Evolutionary conservation across 169 alveolate genomes (phyloP).

Genomic region (Plasmodium malariae): DNA sequence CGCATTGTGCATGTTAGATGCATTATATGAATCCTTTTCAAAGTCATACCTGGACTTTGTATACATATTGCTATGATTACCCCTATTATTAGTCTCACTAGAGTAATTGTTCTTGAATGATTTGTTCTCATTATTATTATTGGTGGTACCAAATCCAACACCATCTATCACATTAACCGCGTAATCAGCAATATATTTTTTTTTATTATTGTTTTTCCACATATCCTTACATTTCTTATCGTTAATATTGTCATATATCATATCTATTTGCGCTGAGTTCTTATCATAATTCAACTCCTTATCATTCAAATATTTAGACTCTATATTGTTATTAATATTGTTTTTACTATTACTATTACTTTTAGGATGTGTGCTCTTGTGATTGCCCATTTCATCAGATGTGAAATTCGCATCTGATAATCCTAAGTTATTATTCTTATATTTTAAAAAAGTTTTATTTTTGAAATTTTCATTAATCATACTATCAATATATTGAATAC

Average conservation of each 20-base stretch:
- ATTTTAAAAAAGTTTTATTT: slow-evolving; percentile 53
- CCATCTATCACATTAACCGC: slow-evolving; percentile 2
- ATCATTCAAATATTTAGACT: slow-evolving; percentile 11
- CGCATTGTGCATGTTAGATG: not conserved
- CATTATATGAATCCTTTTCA: slow-evolving; percentile 23
- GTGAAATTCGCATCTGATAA: slow-evolving; percentile 28
- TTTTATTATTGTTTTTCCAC: not conserved
- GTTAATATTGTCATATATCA: not conserved
- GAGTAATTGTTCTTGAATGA: not conserved
- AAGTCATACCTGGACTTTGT: slow-evolving; percentile 5
- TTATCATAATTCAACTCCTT: not conserved
- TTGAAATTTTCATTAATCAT: slow-evolving; percentile 73
- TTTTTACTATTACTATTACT: not conserved
- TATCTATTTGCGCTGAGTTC: not conserved
- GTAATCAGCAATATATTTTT: slow-evolving; percentile 2
- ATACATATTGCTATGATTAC: not conserved
- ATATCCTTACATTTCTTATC: slow-evolving; percentile 11
- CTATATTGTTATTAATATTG: not conserved
- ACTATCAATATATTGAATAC: slow-evolving; percentile 74
- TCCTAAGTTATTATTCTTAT: slow-evolving; percentile 47
- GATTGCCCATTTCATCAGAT: slow-evolving; percentile 6
- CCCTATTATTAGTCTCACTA: not conserved
- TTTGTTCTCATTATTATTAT: slow-evolving; percentile 9
- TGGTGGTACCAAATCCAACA: not conserved
- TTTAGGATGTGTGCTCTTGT: not conserved